Base-by-base conservation (phyloP, 768 basidiomycete genomes). In the Hirschioporus abietinus region DNA sequence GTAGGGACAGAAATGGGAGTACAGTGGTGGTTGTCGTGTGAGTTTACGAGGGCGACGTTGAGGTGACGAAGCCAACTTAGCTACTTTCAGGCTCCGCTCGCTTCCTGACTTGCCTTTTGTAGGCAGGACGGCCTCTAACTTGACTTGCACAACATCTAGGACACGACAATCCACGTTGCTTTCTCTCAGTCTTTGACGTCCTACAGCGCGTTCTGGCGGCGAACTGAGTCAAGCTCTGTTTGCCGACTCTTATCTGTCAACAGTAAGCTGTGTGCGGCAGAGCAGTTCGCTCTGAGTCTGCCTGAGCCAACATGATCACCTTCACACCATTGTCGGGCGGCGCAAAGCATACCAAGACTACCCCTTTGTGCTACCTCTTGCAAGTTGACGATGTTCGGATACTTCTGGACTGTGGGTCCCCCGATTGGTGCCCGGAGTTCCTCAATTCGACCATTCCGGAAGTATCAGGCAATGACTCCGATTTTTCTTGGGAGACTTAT, bases 311-410 rank as follows among this genome's bases (percentile, higher is more conserved):
- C 42, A 96, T 97, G 95, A 95, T 98, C 81, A 96, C 94, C 27
- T 94, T 99, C 76, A 95, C 91, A 9, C 92, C 96, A 1, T 81
- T 99, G 60, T 90, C 93, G 42, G 93, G 93, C 26, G 87, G 92
- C 42, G 93, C 93, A 64, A 86, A 86, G 69, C 86, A 88, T 1
- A 79, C 83, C 8, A 79, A 81, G 67, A 83, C 85, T 8, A 83
- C 82, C 7, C 91, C 93, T 1, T 80, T 94, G 58, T 85, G 89
- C 8, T 96, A 97, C 76, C 81, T 99, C 35, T 86, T 99, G 24
- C 92, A 98, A 72, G 86, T 99, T 65, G 97, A 99, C 81, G 95
- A 96, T 77, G 89, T 97, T 24, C 84, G 87, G 66, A 93, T 99
- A 71, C 85, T 99, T 23, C 84, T 99, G 66, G 97, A 99, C 79